phyloP scores from a whole-genome alignment of 768 basidiomycete species.

The Porpolomopsis calyptriformis region DNA sequence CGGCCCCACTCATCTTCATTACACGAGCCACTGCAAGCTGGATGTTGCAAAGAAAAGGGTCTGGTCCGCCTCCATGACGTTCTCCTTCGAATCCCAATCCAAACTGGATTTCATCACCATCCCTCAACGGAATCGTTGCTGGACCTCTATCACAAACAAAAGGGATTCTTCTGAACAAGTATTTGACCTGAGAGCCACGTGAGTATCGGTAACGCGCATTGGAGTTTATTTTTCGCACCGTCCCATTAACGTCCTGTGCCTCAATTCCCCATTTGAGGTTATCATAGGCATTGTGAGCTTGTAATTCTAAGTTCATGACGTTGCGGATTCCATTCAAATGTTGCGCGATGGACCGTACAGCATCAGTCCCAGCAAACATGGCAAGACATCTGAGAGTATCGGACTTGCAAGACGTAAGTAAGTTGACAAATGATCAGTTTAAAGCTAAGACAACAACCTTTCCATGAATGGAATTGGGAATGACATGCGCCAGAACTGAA shows the following conservation, averaged over 20 bases:
- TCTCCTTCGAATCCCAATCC: not conserved
- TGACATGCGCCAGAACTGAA: not conserved
- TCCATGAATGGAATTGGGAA: constrained; percentile 2
- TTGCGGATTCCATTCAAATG: constrained; percentile 1
- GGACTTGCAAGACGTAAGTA: not conserved
- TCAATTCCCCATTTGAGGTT: constrained; percentile 5
- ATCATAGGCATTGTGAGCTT: not conserved
- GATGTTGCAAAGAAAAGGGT: constrained; percentile 16
- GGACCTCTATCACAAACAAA: not conserved
- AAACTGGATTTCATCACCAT: constrained; percentile 1
- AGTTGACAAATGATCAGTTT: not conserved
- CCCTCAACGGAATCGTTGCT: not conserved
- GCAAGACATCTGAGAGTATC: constrained; percentile 1
- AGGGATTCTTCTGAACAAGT: not conserved
- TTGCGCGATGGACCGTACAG: not conserved
- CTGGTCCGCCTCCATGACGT: not conserved
- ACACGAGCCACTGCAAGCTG: constrained; percentile 16
- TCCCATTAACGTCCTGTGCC: not conserved
- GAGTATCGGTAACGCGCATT: not conserved
- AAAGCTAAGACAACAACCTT: not conserved
- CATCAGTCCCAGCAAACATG: constrained; percentile 1
- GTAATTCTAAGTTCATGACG: not conserved
- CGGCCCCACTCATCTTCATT: constrained; percentile 10
- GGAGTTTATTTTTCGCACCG: not conserved
- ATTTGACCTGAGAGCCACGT: not conserved